Conservation (phyloP, 441 rosid species). For the Pelargonium cotyledonis region DNA sequence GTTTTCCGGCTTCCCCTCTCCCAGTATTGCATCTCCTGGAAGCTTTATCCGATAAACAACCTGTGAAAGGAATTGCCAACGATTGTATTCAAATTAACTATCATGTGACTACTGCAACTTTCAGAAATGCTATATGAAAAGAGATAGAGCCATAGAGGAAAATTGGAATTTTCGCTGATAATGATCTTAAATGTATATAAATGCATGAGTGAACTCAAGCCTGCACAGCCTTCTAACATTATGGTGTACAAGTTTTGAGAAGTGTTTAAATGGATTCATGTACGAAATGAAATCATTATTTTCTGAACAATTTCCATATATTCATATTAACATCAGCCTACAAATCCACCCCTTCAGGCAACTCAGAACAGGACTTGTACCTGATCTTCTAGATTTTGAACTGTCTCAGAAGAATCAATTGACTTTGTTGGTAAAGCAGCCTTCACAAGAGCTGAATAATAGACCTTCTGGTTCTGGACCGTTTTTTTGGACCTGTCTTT, state of each 20-base stretch:
- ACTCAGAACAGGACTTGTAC: slow-evolving; percentile 29
- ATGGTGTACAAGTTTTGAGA: neutral
- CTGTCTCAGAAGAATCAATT: slow-evolving; percentile 66
- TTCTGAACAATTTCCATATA: neutral
- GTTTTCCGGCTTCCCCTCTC: slow-evolving; percentile 99
- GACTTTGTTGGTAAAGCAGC: slow-evolving; percentile 70
- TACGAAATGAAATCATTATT: neutral
- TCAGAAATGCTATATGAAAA: neutral
- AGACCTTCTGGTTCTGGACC: slow-evolving; percentile 48
- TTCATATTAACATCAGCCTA: neutral
- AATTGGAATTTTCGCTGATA: neutral
- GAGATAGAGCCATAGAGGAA: neutral
- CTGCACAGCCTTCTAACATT: too few species aligned
- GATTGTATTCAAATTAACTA: neutral
- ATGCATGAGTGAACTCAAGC: too few species aligned
- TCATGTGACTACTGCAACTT: neutral
- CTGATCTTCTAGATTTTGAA: slow-evolving; percentile 93
- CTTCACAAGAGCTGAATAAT: slow-evolving; percentile 88
- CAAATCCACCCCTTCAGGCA: neutral
- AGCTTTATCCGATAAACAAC: slow-evolving; percentile 89
- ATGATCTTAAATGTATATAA: neutral
- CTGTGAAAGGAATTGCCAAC: slow-evolving; percentile 31
- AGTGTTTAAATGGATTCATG: neutral
- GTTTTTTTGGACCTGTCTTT: slow-evolving; percentile 52
- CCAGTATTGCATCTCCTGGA: slow-evolving; percentile 95